These are phyloP conservation scores for Cyclocybe cylindracea DNA, from an alignment of 768 basidiomycete species.

Conservation along the genomic window DNA sequence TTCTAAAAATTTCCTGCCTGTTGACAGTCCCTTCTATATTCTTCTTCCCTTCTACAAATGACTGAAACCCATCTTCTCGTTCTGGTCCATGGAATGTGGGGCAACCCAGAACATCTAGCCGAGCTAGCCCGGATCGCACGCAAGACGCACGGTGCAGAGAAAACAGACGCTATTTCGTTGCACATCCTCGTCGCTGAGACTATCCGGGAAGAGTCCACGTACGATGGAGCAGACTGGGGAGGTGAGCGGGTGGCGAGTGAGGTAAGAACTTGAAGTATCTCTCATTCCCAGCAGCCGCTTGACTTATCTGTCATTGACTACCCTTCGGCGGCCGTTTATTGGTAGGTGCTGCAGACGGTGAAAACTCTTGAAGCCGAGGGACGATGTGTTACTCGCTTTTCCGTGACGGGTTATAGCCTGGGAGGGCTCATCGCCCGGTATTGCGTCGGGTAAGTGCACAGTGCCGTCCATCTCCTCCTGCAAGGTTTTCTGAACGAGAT, in stretches of 20 bases:
- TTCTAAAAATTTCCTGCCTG: too few relatives aligned
- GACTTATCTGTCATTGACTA: too few relatives aligned
- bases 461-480: neutral
- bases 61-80: constrained; percentile 45
- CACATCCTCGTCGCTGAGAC: constrained; percentile 67
- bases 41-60: constrained; percentile 19
- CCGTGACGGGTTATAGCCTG: constrained; percentile 75
- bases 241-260: constrained; percentile 80
- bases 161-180: constrained; percentile 43
- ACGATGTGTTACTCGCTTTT: constrained; percentile 65
- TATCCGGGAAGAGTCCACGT: constrained; percentile 68
- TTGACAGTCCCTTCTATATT: neutral
- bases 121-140: constrained; percentile 57
- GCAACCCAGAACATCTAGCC: constrained; percentile 64
- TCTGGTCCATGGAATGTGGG: constrained; percentile 80
- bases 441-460: constrained; percentile 58
- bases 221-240: constrained; percentile 86
- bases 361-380: constrained; percentile 52
- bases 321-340: too few relatives aligned
- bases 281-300: neutral
- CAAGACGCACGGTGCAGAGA: constrained; percentile 37
- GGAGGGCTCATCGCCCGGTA: constrained; percentile 86
- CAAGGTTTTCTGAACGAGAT: neutral
- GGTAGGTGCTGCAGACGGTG: constrained; percentile 59
- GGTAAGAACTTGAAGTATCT: constrained; percentile 35